Evolutionary conservation across 169 alveolate species (phyloP).

Genomic region (Plasmodium gaboni): DNA sequence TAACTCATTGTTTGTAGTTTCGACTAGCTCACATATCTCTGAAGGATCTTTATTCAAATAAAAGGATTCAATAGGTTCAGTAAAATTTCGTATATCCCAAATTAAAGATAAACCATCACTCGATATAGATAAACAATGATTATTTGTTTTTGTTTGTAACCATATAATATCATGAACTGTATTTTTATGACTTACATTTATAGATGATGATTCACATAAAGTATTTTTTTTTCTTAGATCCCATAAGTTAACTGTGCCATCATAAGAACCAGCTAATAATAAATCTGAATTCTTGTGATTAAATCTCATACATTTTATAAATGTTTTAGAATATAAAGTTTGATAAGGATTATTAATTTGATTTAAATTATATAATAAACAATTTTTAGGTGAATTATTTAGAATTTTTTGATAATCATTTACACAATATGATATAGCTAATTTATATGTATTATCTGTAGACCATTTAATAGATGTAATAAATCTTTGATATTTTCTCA

Average conservation of each 20-base stretch:
- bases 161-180: conserved; percentile 59
- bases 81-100: conserved; percentile 70
- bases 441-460: conserved; percentile 32
- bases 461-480: conserved; percentile 72
- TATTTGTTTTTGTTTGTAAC: conserved; percentile 71
- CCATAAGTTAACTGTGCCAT: conserved; percentile 64
- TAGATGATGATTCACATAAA: conserved; percentile 51
- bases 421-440: conserved; percentile 72
- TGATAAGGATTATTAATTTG: conserved; percentile 64
- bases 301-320: conserved; percentile 65
- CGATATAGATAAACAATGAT: conserved; percentile 50
- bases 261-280: conserved; percentile 67
- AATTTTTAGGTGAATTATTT: conserved; percentile 49
- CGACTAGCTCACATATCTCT: conserved; percentile 32
- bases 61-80: conserved; percentile 45
- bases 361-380: conserved; percentile 50
- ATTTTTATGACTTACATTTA: conserved; percentile 57
- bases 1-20: conserved; percentile 17
- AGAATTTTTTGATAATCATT: conserved; percentile 53
- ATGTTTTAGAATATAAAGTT: conserved; percentile 47
- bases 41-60: conserved; percentile 32
- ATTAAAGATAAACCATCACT: conserved; percentile 67
- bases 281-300: conserved; percentile 72
- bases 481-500: conserved; percentile 28
- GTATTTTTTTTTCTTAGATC: conserved; percentile 70